Conservation (phyloP, 306 rosid species). For the Lotus japonicus region DNA sequence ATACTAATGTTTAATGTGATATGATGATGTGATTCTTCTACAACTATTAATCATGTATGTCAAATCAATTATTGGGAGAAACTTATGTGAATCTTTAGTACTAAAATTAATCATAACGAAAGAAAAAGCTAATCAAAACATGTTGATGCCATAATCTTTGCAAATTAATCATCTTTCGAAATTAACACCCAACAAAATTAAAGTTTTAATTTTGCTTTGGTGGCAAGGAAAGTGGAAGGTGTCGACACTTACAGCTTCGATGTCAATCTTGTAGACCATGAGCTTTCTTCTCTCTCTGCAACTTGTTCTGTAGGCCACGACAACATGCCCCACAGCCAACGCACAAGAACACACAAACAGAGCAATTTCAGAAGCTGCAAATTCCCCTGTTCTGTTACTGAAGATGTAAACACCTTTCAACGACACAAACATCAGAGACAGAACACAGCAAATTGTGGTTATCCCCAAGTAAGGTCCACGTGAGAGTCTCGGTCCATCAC, state of each 20-base stretch:
- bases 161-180: not conserved
- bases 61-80: too few relatives aligned
- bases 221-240: not conserved
- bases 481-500: conserved; percentile 83
- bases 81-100: too few relatives aligned
- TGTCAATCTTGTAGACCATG: conserved; percentile 86
- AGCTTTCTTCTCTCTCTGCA: conserved; percentile 97
- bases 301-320: conserved; percentile 87
- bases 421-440: conserved; percentile 72
- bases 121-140: too few relatives aligned
- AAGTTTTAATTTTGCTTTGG: not conserved
- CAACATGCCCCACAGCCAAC: conserved; percentile 79
- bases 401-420: conserved; percentile 69
- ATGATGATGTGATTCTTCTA: too few relatives aligned
- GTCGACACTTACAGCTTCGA: conserved; percentile 76
- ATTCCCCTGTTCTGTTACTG: conserved; percentile 31
- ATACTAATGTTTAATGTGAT: too few relatives aligned
- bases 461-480: conserved; percentile 83
- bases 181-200: not conserved
- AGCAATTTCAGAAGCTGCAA: conserved; percentile 51
- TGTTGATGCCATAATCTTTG: too few relatives aligned
- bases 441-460: conserved; percentile 60
- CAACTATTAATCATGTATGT: too few relatives aligned
- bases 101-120: too few relatives aligned
- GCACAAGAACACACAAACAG: conserved; percentile 61